Percentiles rank a stretch among this genome's conserved stretches.
These are phyloP conservation scores for Stellera chamaejasme DNA, from an alignment of 345 rosid genomes.

Conservation along the genomic window DNA sequence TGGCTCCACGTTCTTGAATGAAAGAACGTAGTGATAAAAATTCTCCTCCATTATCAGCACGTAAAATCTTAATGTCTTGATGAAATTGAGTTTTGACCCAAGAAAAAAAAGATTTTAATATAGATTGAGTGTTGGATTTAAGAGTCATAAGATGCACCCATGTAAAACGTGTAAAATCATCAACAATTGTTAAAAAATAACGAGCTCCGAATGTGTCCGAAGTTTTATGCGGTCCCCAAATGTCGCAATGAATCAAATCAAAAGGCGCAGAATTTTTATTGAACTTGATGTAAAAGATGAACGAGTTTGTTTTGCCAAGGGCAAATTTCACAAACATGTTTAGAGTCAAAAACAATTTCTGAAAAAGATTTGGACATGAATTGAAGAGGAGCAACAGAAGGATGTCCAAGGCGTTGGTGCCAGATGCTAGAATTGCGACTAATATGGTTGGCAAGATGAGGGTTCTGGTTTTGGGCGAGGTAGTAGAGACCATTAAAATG, in stretches of 20 bases:
- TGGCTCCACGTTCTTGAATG: background rate
- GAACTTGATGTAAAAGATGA: background rate
- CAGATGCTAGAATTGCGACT: background rate
- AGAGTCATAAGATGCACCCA: too few relatives aligned
- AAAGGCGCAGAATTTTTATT: background rate
- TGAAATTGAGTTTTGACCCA: too few relatives aligned
- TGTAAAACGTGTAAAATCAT: too few relatives aligned
- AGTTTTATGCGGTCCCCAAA: background rate
- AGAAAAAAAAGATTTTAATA: too few relatives aligned
- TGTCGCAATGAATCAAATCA: conserved; percentile 7
- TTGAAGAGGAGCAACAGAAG: background rate
- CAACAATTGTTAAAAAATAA: background rate
- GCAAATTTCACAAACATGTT: background rate
- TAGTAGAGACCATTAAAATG: too few relatives aligned
- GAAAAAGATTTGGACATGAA: too few relatives aligned
- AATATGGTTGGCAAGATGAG: too few relatives aligned
- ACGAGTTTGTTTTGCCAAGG: background rate
- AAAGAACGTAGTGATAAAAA: background rate
- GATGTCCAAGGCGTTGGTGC: conserved; percentile 6
- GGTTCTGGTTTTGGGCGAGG: too few relatives aligned
- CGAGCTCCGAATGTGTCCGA: background rate
- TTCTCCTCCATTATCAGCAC: too few relatives aligned
- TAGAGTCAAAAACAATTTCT: background rate
- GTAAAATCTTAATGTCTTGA: too few relatives aligned
- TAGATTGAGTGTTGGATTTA: too few relatives aligned